phyloP scores from a whole-genome alignment of 2,329 filamentous ascomycete species.

The Colletotrichum godetiae region DNA sequence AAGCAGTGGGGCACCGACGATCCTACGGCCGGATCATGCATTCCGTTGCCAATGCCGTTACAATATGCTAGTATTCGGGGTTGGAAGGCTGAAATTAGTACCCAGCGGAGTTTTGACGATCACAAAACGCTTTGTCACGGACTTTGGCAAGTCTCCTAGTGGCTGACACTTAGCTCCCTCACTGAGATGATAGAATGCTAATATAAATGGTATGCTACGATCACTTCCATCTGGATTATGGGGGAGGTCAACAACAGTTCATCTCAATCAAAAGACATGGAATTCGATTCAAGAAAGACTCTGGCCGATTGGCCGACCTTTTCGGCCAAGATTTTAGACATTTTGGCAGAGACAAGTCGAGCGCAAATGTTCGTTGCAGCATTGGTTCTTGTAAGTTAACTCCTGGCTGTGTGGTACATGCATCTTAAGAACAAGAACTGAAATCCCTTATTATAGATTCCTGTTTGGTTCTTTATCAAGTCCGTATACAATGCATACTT shows the following conservation, averaged over 20 bases:
- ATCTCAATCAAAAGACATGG: no score
- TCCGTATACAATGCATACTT: not conserved
- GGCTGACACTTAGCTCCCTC: no score
- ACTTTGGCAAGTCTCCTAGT: not conserved
- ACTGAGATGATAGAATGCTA: no score
- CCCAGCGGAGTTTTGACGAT: not conserved
- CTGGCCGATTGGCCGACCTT: not conserved
- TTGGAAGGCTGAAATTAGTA: not conserved
- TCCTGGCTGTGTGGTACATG: rapidly evolving
- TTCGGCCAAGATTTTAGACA: not conserved
- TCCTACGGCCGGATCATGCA: not conserved
- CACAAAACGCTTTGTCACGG: not conserved
- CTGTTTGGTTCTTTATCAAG: not conserved
- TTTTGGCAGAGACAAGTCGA: not conserved
- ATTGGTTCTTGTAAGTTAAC: not conserved
- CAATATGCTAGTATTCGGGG: not conserved
- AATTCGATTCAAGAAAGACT: no score
- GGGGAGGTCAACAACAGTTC: no score
- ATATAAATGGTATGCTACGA: no score
- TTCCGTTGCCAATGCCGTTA: not conserved
- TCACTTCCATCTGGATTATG: no score
- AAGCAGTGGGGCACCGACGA: no score
- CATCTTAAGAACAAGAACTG: not conserved
- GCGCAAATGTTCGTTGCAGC: not conserved
- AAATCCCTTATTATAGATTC: not conserved